Evolutionary conservation across 1,139 yeast genomes (phyloP).

Genomic region (Debaryomyces subglobosus): DNA sequence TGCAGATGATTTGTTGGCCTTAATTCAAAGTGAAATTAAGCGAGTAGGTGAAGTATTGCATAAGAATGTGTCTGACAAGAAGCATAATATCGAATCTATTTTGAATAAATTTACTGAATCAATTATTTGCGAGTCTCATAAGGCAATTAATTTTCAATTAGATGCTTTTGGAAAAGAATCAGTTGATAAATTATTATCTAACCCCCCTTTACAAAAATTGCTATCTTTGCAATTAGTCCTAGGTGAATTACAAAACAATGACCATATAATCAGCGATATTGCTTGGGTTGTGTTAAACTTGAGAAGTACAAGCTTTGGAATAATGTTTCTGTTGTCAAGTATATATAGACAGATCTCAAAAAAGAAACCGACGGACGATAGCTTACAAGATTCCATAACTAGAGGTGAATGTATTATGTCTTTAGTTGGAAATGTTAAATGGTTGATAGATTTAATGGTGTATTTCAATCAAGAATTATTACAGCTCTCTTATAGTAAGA

Average conservation of each 20-base stretch:
- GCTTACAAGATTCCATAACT: constrained; percentile 54
- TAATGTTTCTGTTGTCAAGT: constrained; percentile 71
- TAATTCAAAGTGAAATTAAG: constrained; percentile 51
- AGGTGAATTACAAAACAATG: constrained; percentile 57
- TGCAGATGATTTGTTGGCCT: constrained; percentile 67
- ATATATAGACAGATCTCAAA: constrained; percentile 59
- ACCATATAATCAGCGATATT: constrained; percentile 52
- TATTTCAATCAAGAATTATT: constrained; percentile 70
- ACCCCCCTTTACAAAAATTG: constrained; percentile 72
- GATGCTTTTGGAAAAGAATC: constrained; percentile 65
- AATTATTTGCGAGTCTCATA: constrained; percentile 64
- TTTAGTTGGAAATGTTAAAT: constrained; percentile 71
- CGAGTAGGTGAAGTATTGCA: constrained; percentile 23
- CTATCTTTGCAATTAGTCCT: constrained; percentile 65
- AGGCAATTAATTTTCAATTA: constrained; percentile 68
- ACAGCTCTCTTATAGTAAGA: constrained; percentile 32
- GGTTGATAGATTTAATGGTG: constrained; percentile 74
- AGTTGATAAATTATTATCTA: constrained; percentile 69
- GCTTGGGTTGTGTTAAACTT: constrained; percentile 73
- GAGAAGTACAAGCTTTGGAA: constrained; percentile 71
- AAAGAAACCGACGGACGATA: constrained; percentile 53
- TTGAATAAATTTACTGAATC: constrained; percentile 44
- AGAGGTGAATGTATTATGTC: constrained; percentile 62
- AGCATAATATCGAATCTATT: constrained; percentile 21
- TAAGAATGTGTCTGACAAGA: constrained; percentile 20